Conservation (phyloP, 164 flowering plant genomes). For the Houttuynia cordata region DNA sequence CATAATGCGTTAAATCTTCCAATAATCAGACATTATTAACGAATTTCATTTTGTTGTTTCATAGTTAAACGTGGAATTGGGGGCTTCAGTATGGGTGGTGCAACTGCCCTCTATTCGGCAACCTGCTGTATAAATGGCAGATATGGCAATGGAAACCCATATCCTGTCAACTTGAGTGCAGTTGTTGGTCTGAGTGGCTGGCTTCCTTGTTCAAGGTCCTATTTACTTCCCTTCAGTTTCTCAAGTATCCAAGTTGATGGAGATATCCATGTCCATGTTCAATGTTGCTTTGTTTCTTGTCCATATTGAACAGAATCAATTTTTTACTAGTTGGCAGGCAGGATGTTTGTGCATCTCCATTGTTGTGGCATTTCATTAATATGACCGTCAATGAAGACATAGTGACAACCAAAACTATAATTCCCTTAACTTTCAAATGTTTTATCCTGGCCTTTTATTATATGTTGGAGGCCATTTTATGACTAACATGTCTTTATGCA, state of each 20-base stretch:
- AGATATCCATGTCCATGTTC: too few relatives aligned
- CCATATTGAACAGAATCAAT: neutral
- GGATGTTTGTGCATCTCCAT: neutral
- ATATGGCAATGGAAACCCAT: constrained; percentile 65
- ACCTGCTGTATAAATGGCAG: constrained; percentile 67
- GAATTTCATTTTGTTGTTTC: constrained; percentile 1
- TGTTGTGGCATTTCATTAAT: too few relatives aligned
- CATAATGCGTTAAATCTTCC: neutral
- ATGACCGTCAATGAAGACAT: neutral
- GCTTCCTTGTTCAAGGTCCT: constrained; percentile 91
- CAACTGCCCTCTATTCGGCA: constrained; percentile 82
- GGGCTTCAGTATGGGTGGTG: constrained; percentile 99
- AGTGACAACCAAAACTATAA: neutral
- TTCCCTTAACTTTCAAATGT: neutral
- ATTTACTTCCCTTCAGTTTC: neutral
- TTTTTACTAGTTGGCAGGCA: neutral
- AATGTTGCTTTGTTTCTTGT: constrained; percentile 1
- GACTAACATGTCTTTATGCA: neutral
- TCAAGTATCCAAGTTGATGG: neutral
- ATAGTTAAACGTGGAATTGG: constrained; percentile 94
- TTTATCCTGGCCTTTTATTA: too few relatives aligned
- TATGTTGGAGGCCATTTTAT: too few relatives aligned
- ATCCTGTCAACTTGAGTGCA: constrained; percentile 57
- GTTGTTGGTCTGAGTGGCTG: constrained; percentile 90
- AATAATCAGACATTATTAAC: neutral